phyloP scores from a whole-genome alignment of 306 rosid genomes.

The Ammopiptanthus mongolicus region DNA sequence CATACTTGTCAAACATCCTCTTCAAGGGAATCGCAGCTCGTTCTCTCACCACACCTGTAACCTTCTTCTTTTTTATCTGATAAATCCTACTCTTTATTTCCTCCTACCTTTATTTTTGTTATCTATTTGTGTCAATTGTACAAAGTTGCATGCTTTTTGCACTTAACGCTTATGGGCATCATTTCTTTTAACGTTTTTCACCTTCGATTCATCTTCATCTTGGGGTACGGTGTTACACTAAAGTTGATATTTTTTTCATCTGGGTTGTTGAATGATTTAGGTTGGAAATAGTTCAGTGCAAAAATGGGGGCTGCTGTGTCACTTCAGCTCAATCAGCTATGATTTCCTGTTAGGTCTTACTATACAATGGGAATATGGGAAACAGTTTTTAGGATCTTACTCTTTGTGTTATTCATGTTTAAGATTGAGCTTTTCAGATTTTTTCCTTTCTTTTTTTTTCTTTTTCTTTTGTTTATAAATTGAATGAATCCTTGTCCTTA shows the following conservation, averaged over 20 bases:
- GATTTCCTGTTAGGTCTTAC: not conserved
- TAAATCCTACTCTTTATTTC: not conserved
- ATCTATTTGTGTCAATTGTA: not conserved
- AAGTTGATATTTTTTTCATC: not conserved
- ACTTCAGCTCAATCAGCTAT: not conserved
- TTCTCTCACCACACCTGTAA: constrained; percentile 20
- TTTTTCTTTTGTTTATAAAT: not conserved
- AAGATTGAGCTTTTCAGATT: not conserved
- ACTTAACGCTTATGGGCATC: not conserved
- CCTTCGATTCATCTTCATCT: not conserved
- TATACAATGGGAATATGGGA: not conserved
- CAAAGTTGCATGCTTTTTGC: not conserved
- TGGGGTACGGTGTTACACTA: not conserved
- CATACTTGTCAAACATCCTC: constrained; percentile 19
- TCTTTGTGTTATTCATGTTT: not conserved
- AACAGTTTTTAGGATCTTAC: not conserved
- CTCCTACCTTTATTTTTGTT: not conserved
- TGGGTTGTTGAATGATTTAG: not conserved
- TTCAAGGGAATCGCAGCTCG: constrained; percentile 32
- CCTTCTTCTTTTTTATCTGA: not conserved
- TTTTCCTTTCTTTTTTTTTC: not conserved
- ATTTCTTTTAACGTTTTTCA: not conserved
- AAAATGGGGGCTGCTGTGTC: not conserved
- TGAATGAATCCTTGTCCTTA: not conserved
- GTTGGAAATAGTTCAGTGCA: not conserved